Conservation (phyloP, 495 filamentous ascomycete genomes). For the Glonium stellatum region DNA sequence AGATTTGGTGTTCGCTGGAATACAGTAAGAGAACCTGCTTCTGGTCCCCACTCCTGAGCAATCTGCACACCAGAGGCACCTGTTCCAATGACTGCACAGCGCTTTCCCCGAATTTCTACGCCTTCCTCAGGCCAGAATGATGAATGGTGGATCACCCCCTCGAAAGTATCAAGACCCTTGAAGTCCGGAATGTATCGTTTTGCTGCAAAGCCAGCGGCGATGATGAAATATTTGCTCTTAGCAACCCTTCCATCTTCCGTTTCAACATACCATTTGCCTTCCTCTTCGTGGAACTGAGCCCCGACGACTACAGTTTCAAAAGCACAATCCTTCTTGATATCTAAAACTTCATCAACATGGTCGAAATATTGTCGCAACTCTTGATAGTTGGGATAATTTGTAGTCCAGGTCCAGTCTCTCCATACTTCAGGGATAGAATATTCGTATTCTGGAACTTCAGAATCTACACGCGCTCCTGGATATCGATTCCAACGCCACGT, state of each 20-base stretch:
- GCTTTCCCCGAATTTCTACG: constrained; percentile 46
- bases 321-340: constrained; percentile 45
- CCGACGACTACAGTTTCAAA: constrained; percentile 47
- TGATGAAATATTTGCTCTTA: constrained; percentile 44
- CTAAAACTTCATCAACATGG: constrained; percentile 46
- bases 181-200: constrained; percentile 43
- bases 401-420: constrained; percentile 47
- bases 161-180: constrained; percentile 48
- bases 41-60: constrained; percentile 40
- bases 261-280: constrained; percentile 43
- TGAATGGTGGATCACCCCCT: constrained; percentile 49
- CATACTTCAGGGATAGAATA: constrained; percentile 36
- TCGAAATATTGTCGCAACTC: constrained; percentile 51
- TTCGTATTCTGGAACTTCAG: constrained; percentile 38
- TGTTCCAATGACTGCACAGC: constrained; percentile 52
- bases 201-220: constrained; percentile 42
- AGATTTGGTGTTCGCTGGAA: constrained; percentile 49
- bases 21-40: constrained; percentile 39
- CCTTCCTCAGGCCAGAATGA: constrained; percentile 52
- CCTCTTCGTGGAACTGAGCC: constrained; percentile 40
- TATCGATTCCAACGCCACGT: constrained; percentile 30
- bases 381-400: constrained; percentile 44
- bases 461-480: constrained; percentile 39
- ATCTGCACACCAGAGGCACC: constrained; percentile 55
- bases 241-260: constrained; percentile 43